These are phyloP conservation scores for Halteria grandinella DNA, from an alignment of 73 alveolate genomes.

Conservation along the genomic window DNA sequence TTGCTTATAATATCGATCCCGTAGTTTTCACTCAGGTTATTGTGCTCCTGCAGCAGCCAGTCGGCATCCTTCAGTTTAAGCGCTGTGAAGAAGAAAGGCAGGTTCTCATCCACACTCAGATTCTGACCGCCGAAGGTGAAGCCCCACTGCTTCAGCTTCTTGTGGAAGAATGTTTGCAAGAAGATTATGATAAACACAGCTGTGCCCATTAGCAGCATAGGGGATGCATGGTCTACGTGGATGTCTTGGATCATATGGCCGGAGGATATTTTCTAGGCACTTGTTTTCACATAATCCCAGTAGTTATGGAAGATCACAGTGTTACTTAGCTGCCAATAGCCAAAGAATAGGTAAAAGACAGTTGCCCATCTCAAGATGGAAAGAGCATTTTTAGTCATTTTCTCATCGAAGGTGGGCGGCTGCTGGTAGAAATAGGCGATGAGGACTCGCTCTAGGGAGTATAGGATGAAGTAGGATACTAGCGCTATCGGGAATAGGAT, in stretches of 20 bases:
- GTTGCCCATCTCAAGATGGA: slow-evolving; percentile 57
- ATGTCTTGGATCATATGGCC: slow-evolving; percentile 49
- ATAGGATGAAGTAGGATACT: slow-evolving; percentile 42
- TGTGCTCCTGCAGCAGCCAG: slow-evolving; percentile 18
- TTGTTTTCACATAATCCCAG: slow-evolving; percentile 23
- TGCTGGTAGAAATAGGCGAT: slow-evolving; percentile 64
- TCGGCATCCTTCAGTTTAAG: slow-evolving; percentile 34
- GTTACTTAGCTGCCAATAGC: slow-evolving; percentile 65
- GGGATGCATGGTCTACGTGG: slow-evolving; percentile 22
- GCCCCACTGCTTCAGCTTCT: slow-evolving; percentile 22
- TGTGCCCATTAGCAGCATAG: slow-evolving; percentile 20
- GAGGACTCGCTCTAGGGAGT: slow-evolving; percentile 57
- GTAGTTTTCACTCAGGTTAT: slow-evolving; percentile 10
- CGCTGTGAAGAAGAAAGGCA: slow-evolving; percentile 50
- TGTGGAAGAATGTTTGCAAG: slow-evolving; percentile 8
- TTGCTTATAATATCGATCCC: slow-evolving; percentile 18
- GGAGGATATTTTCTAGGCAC: slow-evolving; percentile 11
- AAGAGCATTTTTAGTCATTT: slow-evolving; percentile 57
- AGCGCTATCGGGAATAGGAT: slow-evolving; percentile 66
- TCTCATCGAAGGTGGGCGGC: slow-evolving; percentile 73
- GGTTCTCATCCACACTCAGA: slow-evolving; percentile 46
- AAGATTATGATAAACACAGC: background rate
- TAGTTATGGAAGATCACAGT: slow-evolving; percentile 47
- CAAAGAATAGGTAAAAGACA: slow-evolving; percentile 22
- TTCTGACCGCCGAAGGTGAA: slow-evolving; percentile 40